Evolutionary conservation across 345 rosid species (phyloP).

Genomic region (Ailanthus altissimus): DNA sequence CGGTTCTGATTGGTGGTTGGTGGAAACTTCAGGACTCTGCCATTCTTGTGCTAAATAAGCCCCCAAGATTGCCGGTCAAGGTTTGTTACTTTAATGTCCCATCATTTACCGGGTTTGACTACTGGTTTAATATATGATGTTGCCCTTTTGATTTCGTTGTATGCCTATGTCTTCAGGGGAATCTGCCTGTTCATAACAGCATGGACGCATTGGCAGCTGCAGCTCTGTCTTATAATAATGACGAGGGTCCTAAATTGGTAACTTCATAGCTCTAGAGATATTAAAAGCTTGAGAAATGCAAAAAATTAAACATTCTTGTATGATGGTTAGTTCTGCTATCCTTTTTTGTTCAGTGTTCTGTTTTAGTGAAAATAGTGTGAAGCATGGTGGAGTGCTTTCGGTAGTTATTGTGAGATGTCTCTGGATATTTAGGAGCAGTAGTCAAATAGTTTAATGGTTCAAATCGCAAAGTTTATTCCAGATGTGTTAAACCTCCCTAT

Average conservation of each 20-base stretch:
- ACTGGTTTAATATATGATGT: background rate
- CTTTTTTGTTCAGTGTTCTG: background rate
- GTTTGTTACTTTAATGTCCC: slow-evolving; percentile 34
- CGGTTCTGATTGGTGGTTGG: slow-evolving; percentile 3
- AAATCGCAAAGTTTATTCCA: background rate
- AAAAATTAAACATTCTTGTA: background rate
- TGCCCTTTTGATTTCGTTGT: slow-evolving; percentile 14
- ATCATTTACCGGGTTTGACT: slow-evolving; percentile 2
- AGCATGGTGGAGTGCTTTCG: background rate
- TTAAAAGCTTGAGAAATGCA: background rate
- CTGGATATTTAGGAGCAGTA: background rate
- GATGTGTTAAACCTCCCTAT: background rate
- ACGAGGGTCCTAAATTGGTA: slow-evolving; percentile 92
- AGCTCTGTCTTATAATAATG: slow-evolving; percentile 74
- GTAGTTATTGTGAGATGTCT: background rate
- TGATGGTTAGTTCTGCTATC: background rate
- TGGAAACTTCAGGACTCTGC: slow-evolving; percentile 64
- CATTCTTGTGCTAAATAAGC: slow-evolving; percentile 80
- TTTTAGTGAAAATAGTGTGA: background rate
- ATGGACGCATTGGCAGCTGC: slow-evolving; percentile 98
- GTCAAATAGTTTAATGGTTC: background rate
- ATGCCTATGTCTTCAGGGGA: slow-evolving; percentile 47
- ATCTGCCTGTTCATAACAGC: slow-evolving; percentile 85
- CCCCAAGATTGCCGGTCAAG: slow-evolving; percentile 89
- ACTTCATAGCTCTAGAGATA: slow-evolving; percentile 16